Evolutionary conservation across 495 filamentous ascomycete species (phyloP).

Genomic region (Daldinia childiae): DNA sequence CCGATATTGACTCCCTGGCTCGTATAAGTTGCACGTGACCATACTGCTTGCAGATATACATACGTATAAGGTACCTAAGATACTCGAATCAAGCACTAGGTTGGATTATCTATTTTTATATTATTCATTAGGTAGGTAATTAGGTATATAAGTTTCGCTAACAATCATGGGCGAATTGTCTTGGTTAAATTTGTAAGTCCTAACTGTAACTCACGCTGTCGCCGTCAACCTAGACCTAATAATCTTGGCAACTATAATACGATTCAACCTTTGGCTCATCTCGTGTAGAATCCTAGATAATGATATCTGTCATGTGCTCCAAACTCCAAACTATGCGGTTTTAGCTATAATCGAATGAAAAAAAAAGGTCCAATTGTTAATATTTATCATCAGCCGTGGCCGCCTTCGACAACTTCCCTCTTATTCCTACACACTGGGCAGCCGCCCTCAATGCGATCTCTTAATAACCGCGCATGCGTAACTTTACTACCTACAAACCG

Average conservation of each 20-base stretch:
- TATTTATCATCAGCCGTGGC: constrained; percentile 3
- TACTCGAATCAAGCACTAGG: background rate
- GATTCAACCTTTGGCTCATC: background rate
- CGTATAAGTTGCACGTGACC: constrained; percentile 3
- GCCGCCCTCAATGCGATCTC: constrained; percentile 73
- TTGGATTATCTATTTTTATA: background rate
- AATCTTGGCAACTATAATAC: background rate
- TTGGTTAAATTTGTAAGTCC: background rate
- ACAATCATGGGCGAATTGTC: background rate
- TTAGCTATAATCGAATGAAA: constrained; percentile 5
- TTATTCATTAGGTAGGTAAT: no score
- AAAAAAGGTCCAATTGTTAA: background rate
- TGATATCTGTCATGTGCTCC: constrained; percentile 4
- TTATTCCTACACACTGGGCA: constrained; percentile 70
- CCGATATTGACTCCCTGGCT: background rate
- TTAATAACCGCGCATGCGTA: constrained; percentile 82
- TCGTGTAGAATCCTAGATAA: background rate
- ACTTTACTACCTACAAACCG: constrained; percentile 80
- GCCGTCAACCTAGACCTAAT: background rate
- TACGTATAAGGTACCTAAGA: no score
- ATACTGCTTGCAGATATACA: background rate
- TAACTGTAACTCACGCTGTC: background rate
- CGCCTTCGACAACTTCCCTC: constrained; percentile 40
- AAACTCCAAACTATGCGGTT: constrained; percentile 27
- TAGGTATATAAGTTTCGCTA: background rate